Evolutionary conservation across 177 flowering plant species (phyloP).

Genomic region (Vitis hybrid): DNA sequence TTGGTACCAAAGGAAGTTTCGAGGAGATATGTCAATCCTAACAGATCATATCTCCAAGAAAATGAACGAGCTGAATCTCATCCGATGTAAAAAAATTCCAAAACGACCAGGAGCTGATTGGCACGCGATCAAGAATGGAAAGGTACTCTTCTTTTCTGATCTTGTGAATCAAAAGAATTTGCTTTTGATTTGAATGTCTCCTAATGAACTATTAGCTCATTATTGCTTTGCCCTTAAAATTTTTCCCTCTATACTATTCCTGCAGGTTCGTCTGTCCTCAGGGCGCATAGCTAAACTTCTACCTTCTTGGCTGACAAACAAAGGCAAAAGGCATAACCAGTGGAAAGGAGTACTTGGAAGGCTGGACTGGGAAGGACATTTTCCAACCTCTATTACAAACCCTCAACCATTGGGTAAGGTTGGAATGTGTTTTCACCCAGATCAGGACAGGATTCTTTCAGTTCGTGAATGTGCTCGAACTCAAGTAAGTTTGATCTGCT

Average conservation of each 20-base stretch:
- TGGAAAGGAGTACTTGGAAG: constrained; percentile 97
- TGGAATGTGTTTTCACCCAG: constrained; percentile 98
- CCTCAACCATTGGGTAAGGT: constrained; percentile 99
- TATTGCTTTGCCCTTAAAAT: no score
- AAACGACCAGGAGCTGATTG: no score
- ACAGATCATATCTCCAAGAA: constrained; percentile 91
- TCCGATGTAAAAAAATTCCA: no score
- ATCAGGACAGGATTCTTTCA: constrained; percentile 87
- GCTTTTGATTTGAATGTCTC: no score
- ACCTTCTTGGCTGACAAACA: no score
- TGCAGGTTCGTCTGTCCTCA: no score
- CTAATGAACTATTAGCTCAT: no score
- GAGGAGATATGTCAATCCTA: constrained; percentile 50
- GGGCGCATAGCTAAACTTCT: no score
- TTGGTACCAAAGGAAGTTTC: constrained; percentile 90
- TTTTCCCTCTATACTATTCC: no score
- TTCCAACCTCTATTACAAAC: constrained; percentile 91
- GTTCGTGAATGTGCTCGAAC: constrained; percentile 95
- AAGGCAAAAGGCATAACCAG: constrained; percentile 44
- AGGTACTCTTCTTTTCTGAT: no score
- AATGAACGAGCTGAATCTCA: constrained; percentile 44
- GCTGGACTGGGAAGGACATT: constrained; percentile 96
- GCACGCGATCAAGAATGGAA: no score
- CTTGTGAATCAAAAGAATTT: no score
- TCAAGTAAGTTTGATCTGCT: constrained; percentile 48